Evolutionary conservation across 1,284 basidiomycete genomes (phyloP), one percentile per base, ranked within the genome.

Genomic region (Ustilago esculenta): DNA sequence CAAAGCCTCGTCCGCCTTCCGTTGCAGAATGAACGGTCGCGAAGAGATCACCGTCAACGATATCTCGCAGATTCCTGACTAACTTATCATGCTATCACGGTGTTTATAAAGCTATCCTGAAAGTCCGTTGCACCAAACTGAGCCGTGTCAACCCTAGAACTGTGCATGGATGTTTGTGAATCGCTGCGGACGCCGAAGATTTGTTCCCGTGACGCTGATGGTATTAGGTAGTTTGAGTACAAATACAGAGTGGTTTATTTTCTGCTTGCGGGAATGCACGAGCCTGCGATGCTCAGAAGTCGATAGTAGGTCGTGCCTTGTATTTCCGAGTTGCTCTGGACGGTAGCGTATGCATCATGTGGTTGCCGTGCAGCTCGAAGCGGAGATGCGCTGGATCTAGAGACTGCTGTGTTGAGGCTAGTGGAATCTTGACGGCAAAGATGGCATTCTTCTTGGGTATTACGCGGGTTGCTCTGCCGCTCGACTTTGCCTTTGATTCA

Each of bases 331-430:
- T 68, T 14, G 70, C 66, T 40, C 70, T 54, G 0, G 65, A 59
- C 12, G 70, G 70, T 5, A 72, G 42, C 2, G 51, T 68, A 18
- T 72, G 70, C 65, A 64, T 69, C 70, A 72, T 72, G 30, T 72
- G 70, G 33, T 60, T 69, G 35, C 70, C 70, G 20, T 72, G 65
- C 9, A 72, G 39, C 33, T 68, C 65, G 39, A 72, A 72, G 15
- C 57, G 52, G 5, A 72, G 41, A 17, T 55, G 27, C 2, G 42
- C 46, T 11, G 29, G n/a, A 8, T 57, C 53, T 7, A 34, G 10
- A 32, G 18, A 18, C 12, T 20, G 17, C 5, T 24, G 5, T 7
- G 37, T 18, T 1, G 44, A 18, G 12, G 65, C 55, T 5, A 72
- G 23, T 1, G 70, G 70, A 12, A 72, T 42, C 24, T 55, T 50